These are phyloP conservation scores for Colletotrichum spaethianum DNA, from an alignment of 2,329 filamentous ascomycete species.

Conservation along the genomic window DNA sequence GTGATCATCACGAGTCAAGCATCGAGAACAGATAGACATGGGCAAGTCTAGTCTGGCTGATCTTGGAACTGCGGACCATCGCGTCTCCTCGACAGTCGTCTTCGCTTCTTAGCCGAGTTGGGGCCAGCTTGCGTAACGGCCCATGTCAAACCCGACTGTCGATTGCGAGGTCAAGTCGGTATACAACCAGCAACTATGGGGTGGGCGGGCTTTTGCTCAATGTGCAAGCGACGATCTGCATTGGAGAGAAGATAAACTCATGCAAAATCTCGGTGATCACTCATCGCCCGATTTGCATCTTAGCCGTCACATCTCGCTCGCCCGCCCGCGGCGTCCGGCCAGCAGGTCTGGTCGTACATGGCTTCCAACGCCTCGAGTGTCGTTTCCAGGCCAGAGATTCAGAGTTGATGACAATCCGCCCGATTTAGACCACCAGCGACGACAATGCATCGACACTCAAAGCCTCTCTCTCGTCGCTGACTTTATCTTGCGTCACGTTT, in stretches of 20 bases:
- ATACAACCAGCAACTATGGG: not conserved
- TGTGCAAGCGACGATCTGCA: not conserved
- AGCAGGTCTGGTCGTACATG: constrained; percentile 30
- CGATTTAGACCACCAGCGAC: not conserved
- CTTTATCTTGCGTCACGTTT: not conserved
- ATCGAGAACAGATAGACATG: constrained; percentile 15
- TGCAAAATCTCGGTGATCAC: not conserved
- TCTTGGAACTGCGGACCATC: constrained; percentile 2
- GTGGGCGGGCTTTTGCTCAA: not conserved
- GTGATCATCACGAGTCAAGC: constrained; percentile 28
- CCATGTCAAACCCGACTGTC: not conserved
- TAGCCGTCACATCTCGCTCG: constrained; percentile 34
- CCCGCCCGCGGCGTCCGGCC: constrained; percentile 21
- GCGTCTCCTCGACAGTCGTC: constrained; percentile 6
- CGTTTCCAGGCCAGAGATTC: constrained; percentile 9
- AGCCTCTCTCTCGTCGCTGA: not conserved
- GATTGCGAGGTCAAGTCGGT: not conserved
- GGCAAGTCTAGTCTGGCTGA: not conserved
- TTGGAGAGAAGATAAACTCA: constrained; percentile 1
- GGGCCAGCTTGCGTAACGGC: not conserved
- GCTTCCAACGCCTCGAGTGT: not conserved
- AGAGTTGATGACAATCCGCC: not conserved
- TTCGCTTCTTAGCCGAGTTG: not conserved
- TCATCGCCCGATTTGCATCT: not conserved
- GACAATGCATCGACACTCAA: not conserved